These are phyloP conservation scores for Ophiosphaerella narmari DNA, from an alignment of 2,329 filamentous ascomycete genomes.

Conservation along the genomic window DNA sequence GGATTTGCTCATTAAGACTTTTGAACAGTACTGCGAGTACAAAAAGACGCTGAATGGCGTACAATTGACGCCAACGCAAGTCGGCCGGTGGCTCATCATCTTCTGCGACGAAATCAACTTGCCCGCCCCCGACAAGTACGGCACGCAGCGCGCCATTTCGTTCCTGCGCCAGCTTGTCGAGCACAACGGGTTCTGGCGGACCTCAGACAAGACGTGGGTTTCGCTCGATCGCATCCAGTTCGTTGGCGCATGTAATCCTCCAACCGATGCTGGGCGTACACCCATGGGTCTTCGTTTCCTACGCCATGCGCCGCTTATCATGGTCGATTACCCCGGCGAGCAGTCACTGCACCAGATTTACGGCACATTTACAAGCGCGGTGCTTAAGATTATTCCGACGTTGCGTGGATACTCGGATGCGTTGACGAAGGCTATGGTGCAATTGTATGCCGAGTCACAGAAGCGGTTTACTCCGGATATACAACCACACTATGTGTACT, in stretches of 20 bases:
- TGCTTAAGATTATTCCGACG: constrained; percentile 94
- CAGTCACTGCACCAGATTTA: constrained; percentile 96
- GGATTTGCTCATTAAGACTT: constrained; percentile 97
- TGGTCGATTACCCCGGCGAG: constrained; percentile 99
- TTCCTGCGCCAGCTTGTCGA: constrained; percentile 97
- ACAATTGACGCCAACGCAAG: constrained; percentile 92
- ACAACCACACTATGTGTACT: constrained; percentile 99
- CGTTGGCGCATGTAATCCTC: constrained; percentile 97
- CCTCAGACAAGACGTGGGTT: constrained; percentile 96
- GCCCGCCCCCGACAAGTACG: constrained; percentile 95
- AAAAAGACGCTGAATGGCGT: constrained; percentile 98
- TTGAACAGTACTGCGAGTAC: constrained; percentile 99
- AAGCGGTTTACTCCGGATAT: constrained; percentile 93
- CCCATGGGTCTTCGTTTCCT: constrained; percentile 92
- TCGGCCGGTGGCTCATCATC: constrained; percentile 95
- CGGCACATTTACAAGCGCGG: constrained; percentile 93
- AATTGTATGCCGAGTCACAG: constrained; percentile 94
- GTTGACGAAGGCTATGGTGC: constrained; percentile 96
- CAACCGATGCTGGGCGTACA: constrained; percentile 94
- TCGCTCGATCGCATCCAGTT: constrained; percentile 98
- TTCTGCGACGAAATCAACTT: constrained; percentile 99
- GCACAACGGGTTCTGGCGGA: constrained; percentile 99
- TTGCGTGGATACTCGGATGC: constrained; percentile 94
- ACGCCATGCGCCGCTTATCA: constrained; percentile 94
- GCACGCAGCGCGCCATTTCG: constrained; percentile 94